Base-by-base conservation (phyloP, 2,329 filamentous ascomycete species). In the Beauveria bassiana region DNA sequence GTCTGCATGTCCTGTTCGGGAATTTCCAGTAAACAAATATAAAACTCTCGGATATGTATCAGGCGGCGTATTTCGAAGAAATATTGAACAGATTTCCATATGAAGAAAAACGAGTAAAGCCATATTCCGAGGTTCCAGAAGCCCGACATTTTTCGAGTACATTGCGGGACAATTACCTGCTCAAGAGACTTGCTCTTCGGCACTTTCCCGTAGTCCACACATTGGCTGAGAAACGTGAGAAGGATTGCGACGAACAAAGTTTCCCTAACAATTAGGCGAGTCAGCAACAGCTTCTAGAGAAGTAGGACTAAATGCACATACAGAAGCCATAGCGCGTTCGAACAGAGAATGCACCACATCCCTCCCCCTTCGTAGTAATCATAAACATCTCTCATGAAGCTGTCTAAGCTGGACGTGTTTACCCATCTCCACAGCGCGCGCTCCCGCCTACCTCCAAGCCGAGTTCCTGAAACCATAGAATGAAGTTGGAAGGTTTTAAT, bases 361-460 rank as follows among this genome's bases (percentile, higher is more conserved):
- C 93, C 93, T 65, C 91, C 88, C 2, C 88, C 89, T 57, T 88
- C 79, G 69, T 90, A 96, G 74, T 96, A 97, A 65, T 89, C 82
- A 71, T 97, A 97, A 3, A 96, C 90, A 64, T 85, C 89, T 61
- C 85, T 83, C 70, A 96, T 86, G 71, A 96, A 97, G 68, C 86
- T 88, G 73, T 97, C 93, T 59, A 97, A 79, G 70, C 96, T 95
- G 43, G 90, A 86, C 62, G 95, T 90, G 69, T 96, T 96, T 60
- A 90, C 90, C 90, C 93, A 97, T 74, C 90, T 84, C 88, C 91
- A 97, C 78, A 96, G 85, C 3, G 93, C 92, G 72, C 87, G 89
- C 70, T 93, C 89, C 72, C 57, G 57, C 46, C 57, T 34, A 18
- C 40, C 31, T 16, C 59, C 50, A 28, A 43, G 28, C 18, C 42